Evolutionary conservation across 768 basidiomycete species (phyloP), one percentile per base, ranked within the genome.

Genomic region (Termitomyces sp.): DNA sequence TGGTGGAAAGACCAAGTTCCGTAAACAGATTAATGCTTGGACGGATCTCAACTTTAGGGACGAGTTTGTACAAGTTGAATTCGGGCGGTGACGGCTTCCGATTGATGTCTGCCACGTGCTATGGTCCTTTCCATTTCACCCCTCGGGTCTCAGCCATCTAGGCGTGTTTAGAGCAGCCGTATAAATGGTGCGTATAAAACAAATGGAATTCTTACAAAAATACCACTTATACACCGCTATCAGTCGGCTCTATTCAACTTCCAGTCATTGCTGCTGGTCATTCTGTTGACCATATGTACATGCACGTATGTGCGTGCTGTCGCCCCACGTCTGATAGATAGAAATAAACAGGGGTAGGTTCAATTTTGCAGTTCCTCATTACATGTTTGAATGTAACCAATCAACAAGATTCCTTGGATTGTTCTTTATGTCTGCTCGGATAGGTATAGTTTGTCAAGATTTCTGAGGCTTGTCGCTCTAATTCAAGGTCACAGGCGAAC

Each of bases 211-310:
- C 12, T 32, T 14, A 2, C 3, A 37, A 32, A 25, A 40, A 3
- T 34, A 49, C n/a, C 2, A 31, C 47, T 49, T 48, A 61, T 56
- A 14, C 15, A 17, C n/a, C 34, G 15, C 29, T 57, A 45, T 4
- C 56, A 82, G 82, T 96, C 96, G 34, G 97, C 97, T 2, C 83
- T 99, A 29, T 98, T 98, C 87, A 96, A 98, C 77, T 99, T 99
- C 72, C 90, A 96, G 74, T 94, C 96, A 0, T 83, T 99, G 20
- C 83, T 99, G 20, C 87, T 96, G 69, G 94, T 96, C 72, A 88
- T 98, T 65, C 84, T 98, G 9, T 83, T 99, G 53, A 81, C 92
- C 73, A 94, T 98, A 62, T 99, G 97, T 79, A 98, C 97, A 60
- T 98, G 93, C 79, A 95, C 96, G 4, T 99, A 98, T 74, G 83